A percentile compares a stretch with the other conserved stretches of the same genome.
Evolutionary conservation across 2,329 filamentous ascomycete species (phyloP).

Genomic region (Trichoderma sp.): DNA sequence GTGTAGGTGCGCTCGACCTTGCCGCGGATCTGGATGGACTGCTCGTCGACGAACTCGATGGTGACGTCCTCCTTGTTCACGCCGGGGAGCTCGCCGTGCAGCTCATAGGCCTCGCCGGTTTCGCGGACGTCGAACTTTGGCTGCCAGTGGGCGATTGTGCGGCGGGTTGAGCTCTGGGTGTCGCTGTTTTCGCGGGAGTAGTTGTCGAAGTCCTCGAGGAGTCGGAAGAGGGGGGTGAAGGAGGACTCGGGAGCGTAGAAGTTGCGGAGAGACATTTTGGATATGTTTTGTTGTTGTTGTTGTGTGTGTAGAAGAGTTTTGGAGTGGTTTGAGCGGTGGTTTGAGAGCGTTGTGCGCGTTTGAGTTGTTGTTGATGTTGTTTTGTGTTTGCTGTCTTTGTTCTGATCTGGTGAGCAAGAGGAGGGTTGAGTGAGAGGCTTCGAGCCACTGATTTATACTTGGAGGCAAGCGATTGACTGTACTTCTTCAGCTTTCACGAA

Average conservation of each 20-base stretch:
- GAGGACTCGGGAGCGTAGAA: constrained; percentile 50
- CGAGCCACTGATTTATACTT: too few species aligned
- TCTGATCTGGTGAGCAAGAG: too few species aligned
- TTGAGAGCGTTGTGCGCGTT: background rate
- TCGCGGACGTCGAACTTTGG: constrained; percentile 76
- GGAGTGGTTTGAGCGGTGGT: background rate
- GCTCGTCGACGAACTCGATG: constrained; percentile 73
- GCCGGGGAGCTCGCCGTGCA: constrained; percentile 76
- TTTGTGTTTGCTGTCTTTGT: constrained; percentile 6
- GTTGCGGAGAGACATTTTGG: constrained; percentile 56
- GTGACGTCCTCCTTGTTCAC: constrained; percentile 69
- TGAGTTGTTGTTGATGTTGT: too few species aligned
- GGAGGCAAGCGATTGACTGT: too few species aligned
- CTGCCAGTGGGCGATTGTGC: constrained; percentile 53
- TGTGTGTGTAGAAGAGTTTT: background rate
- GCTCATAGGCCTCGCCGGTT: constrained; percentile 64
- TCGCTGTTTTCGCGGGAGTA: constrained; percentile 44
- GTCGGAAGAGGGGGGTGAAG: constrained; percentile 59
- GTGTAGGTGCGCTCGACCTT: constrained; percentile 62
- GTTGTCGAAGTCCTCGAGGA: constrained; percentile 60
- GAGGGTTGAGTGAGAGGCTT: too few species aligned
- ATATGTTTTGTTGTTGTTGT: background rate
- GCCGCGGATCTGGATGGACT: constrained; percentile 69
- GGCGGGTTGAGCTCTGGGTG: constrained; percentile 30
- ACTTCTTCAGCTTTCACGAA: too few species aligned